Evolutionary conservation across 2,329 filamentous ascomycete species (phyloP).

Genomic region (Colletotrichum lindemuthianum): DNA sequence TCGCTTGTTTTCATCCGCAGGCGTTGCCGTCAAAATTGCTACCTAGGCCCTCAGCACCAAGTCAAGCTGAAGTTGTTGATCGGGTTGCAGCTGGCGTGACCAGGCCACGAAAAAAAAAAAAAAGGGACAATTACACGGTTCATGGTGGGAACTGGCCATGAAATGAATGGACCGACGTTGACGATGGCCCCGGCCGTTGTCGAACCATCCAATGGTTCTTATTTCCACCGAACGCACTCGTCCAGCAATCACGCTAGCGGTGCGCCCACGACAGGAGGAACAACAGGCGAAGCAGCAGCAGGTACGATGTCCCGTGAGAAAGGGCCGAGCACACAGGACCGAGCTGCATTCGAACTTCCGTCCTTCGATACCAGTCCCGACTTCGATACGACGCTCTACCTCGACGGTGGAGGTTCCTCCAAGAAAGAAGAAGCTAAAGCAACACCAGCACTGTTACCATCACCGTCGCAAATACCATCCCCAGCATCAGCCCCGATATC

Average conservation of each 20-base stretch:
- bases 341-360: slow-evolving; percentile 61
- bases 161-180: slow-evolving; percentile 48
- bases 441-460: too few relatives aligned
- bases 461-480: too few relatives aligned
- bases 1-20: slow-evolving; percentile 21
- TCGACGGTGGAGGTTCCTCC: slow-evolving; percentile 43
- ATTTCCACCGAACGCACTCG: slow-evolving; percentile 48
- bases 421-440: slow-evolving; percentile 14
- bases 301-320: slow-evolving; percentile 34
- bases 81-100: slow-evolving; percentile 24
- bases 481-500: slow-evolving; percentile 36
- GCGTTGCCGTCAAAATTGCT: slow-evolving; percentile 18
- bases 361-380: slow-evolving; percentile 62
- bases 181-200: slow-evolving; percentile 51
- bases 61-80: not conserved
- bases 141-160: slow-evolving; percentile 41
- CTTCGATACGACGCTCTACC: slow-evolving; percentile 57
- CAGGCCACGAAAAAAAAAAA: not conserved
- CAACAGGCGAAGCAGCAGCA: slow-evolving; percentile 1
- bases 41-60: slow-evolving; percentile 4
- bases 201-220: slow-evolving; percentile 39
- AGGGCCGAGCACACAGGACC: slow-evolving; percentile 39
- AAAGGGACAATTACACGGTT: slow-evolving; percentile 1
- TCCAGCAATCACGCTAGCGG: slow-evolving; percentile 42
- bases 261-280: slow-evolving; percentile 5